phyloP scores from a whole-genome alignment of 139 green algal genomes.

The Chlorella sp. region DNA sequence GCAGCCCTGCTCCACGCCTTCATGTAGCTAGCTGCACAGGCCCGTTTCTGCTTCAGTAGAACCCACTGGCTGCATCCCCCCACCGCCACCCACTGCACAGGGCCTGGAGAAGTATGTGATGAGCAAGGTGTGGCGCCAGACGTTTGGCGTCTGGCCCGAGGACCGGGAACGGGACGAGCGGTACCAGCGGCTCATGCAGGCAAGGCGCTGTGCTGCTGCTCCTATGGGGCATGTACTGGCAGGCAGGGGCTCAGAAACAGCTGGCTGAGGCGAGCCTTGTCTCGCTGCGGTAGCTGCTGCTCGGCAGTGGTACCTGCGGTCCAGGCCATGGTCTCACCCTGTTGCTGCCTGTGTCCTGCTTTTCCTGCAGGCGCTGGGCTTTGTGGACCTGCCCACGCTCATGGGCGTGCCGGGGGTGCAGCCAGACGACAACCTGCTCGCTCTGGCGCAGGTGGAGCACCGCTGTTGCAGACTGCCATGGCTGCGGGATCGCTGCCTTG shows the following conservation, averaged over 20 bases:
- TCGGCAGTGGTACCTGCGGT: too few species aligned
- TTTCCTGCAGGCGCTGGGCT: constrained; percentile 59
- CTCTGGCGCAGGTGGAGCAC: constrained; percentile 57
- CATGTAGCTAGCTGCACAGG: too few species aligned
- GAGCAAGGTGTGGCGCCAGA: constrained; percentile 91
- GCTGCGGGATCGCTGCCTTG: too few species aligned
- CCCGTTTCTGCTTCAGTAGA: too few species aligned
- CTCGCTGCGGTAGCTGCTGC: too few species aligned
- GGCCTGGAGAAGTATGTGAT: constrained; percentile 98
- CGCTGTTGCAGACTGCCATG: too few species aligned
- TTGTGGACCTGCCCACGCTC: constrained; percentile 85
- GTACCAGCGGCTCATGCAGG: constrained; percentile 67
- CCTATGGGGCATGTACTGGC: background rate
- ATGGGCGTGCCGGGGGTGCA: constrained; percentile 62
- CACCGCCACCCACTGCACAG: constrained; percentile 49
- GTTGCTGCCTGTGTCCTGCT: too few species aligned
- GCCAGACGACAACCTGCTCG: constrained; percentile 50
- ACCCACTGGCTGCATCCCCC: background rate
- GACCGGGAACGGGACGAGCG: constrained; percentile 84
- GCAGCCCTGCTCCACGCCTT: too few species aligned
- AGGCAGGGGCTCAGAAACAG: too few species aligned
- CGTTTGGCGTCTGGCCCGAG: constrained; percentile 72
- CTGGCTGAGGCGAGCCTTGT: too few species aligned
- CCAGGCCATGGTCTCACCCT: too few species aligned
- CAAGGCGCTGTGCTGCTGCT: background rate